Conservation (phyloP, 441 rosid genomes). For the Syzygium syzygioides region DNA sequence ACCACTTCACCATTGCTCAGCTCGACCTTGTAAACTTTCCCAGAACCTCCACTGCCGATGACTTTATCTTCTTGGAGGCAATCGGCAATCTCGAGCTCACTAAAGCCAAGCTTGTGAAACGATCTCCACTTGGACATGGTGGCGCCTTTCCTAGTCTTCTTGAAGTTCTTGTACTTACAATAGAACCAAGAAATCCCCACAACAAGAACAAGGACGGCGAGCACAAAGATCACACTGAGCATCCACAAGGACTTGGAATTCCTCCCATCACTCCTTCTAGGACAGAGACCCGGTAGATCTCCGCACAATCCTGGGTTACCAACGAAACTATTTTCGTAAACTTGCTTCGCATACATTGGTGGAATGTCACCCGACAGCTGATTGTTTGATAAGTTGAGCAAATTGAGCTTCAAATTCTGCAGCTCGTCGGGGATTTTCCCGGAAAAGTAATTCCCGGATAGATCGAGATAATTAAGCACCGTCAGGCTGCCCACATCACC, state of each 20-base stretch:
- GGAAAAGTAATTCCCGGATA: conserved; percentile 8
- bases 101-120: conserved; percentile 17
- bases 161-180: conserved; percentile 13
- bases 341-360: conserved; percentile 18
- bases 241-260: conserved; percentile 10
- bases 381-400: conserved; percentile 40
- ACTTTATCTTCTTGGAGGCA: conserved; percentile 32
- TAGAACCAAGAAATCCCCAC: conserved; percentile 24
- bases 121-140: conserved; percentile 26
- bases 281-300: conserved; percentile 8
- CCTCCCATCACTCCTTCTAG: not conserved
- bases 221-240: conserved; percentile 23
- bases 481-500: conserved; percentile 9
- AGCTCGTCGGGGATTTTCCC: conserved; percentile 7
- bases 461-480: conserved; percentile 25
- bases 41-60: conserved; percentile 46
- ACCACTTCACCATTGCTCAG: conserved; percentile 7
- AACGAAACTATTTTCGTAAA: conserved; percentile 23
- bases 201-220: conserved; percentile 17
- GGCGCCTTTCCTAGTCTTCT: conserved; percentile 25
- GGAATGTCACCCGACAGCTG: conserved; percentile 29
- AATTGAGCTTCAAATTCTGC: conserved; percentile 16
- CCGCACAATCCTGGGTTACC: conserved; percentile 39
- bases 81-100: conserved; percentile 24
- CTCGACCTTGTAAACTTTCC: conserved; percentile 37